Evolutionary conservation across 1,139 yeast species (phyloP).

Genomic region (Lodderomyces oxycetoniae): DNA sequence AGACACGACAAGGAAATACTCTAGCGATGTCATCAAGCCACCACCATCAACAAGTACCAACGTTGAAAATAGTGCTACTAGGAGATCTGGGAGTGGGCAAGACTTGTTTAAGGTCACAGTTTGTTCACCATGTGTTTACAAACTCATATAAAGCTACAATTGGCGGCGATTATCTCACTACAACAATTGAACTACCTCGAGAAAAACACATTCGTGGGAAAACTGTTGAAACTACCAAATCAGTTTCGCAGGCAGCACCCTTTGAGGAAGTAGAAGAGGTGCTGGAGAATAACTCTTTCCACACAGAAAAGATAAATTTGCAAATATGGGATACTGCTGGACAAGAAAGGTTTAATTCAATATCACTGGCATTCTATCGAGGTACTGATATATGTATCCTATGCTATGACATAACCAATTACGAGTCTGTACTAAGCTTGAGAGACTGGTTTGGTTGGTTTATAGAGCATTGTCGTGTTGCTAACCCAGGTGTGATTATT

Average conservation of each 20-base stretch:
- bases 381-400: slow-evolving; percentile 58
- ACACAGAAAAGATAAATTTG: slow-evolving; percentile 27
- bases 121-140: slow-evolving; percentile 53
- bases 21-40: no score
- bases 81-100: slow-evolving; percentile 66
- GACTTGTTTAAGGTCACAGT: slow-evolving; percentile 56
- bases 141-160: slow-evolving; percentile 58
- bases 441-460: slow-evolving; percentile 51
- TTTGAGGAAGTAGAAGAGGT: slow-evolving; percentile 3
- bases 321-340: slow-evolving; percentile 71
- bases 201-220: background rate
- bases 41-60: no score
- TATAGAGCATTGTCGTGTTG: slow-evolving; percentile 46
- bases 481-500: slow-evolving; percentile 45
- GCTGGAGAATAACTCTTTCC: background rate
- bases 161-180: slow-evolving; percentile 57
- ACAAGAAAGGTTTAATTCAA: slow-evolving; percentile 58
- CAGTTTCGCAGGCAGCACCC: no score
- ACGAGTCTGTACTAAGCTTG: slow-evolving; percentile 49
- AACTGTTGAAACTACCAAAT: background rate
- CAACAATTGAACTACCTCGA: slow-evolving; percentile 23
- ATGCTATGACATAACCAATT: slow-evolving; percentile 54
- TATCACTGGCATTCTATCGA: slow-evolving; percentile 55
- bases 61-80: slow-evolving; percentile 48
- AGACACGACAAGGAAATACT: no score